Conservation (phyloP, 2,329 filamentous ascomycete genomes). For the Pseudogymnoascus sp. region DNA sequence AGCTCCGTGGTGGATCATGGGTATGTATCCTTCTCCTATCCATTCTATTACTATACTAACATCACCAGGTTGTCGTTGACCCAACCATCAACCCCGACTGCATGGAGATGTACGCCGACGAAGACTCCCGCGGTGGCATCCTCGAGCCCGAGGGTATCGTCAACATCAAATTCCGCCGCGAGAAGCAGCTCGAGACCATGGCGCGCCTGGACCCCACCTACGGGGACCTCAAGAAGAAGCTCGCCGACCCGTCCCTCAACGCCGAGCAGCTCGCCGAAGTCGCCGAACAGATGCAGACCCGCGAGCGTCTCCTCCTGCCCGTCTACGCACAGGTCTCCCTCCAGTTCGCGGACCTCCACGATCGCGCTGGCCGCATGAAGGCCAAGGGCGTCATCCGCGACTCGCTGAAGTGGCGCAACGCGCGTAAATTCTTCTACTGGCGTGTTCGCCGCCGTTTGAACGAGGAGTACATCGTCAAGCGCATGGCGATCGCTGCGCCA, state of each 20-base stretch:
- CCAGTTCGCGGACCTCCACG: slow-evolving; percentile 95
- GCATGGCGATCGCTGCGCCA: slow-evolving; percentile 52
- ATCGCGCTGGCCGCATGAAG: slow-evolving; percentile 94
- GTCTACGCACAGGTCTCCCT: slow-evolving; percentile 94
- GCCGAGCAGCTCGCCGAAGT: slow-evolving; percentile 70
- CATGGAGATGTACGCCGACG: slow-evolving; percentile 99
- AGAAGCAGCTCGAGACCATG: slow-evolving; percentile 97
- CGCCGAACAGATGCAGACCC: slow-evolving; percentile 75
- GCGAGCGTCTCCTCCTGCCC: slow-evolving; percentile 83
- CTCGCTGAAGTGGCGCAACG: slow-evolving; percentile 75
- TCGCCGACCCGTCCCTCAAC: slow-evolving; percentile 55
- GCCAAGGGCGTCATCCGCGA: slow-evolving; percentile 92
- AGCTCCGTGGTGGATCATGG: slow-evolving; percentile 98
- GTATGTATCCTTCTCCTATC: slow-evolving; percentile 34
- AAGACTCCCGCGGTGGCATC: slow-evolving; percentile 90
- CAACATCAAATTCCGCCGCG: slow-evolving; percentile 96
- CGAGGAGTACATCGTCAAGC: slow-evolving; percentile 94
- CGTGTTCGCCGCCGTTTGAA: slow-evolving; percentile 92
- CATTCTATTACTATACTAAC: slow-evolving; percentile 26
- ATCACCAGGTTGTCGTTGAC: slow-evolving; percentile 74
- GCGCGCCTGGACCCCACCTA: slow-evolving; percentile 83
- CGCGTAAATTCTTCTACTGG: slow-evolving; percentile 99
- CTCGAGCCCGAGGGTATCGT: slow-evolving; percentile 97
- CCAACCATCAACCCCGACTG: slow-evolving; percentile 92
- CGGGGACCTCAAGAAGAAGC: slow-evolving; percentile 72